Percentiles rank a stretch among this genome's conserved stretches.
Evolutionary conservation across 345 rosid genomes (phyloP).

Genomic region (Kandelia obovata): DNA sequence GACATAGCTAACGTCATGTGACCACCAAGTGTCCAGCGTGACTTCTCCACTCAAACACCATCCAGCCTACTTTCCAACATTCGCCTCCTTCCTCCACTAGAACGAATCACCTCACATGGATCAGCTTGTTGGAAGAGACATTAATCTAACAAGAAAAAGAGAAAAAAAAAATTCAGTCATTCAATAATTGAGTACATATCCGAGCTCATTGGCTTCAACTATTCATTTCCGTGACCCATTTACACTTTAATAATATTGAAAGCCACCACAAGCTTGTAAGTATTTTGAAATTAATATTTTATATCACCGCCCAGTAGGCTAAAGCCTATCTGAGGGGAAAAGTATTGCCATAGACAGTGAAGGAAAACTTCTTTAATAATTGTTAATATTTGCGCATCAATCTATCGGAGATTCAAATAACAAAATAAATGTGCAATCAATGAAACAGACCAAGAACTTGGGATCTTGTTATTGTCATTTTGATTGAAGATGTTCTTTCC

Average conservation of each 20-base stretch:
- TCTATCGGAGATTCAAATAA: too few relatives aligned
- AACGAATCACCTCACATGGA: conserved; percentile 36
- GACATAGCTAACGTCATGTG: conserved; percentile 23
- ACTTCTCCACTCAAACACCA: not conserved
- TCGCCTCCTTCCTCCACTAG: conserved; percentile 6
- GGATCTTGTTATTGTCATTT: too few relatives aligned
- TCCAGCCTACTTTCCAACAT: not conserved
- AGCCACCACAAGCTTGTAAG: conserved; percentile 20
- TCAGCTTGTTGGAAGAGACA: conserved; percentile 30
- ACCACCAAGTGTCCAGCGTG: conserved; percentile 26
- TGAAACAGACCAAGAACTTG: too few relatives aligned
- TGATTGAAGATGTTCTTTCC: too few relatives aligned
- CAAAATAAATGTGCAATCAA: too few relatives aligned
- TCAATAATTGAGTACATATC: conserved; percentile 25
- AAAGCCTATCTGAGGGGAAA: not conserved
- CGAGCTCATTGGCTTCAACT: conserved; percentile 26
- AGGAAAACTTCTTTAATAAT: not conserved
- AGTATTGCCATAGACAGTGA: too few relatives aligned
- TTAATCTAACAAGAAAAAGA: not conserved
- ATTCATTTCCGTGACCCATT: conserved; percentile 27
- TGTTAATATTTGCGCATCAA: too few relatives aligned
- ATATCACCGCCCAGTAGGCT: not conserved
- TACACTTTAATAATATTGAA: conserved; percentile 13
- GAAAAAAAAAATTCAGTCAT: conserved; percentile 1
- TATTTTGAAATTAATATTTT: not conserved